These are phyloP conservation scores for Carallia pectinifolia DNA, from an alignment of 345 rosid species.

Conservation along the genomic window DNA sequence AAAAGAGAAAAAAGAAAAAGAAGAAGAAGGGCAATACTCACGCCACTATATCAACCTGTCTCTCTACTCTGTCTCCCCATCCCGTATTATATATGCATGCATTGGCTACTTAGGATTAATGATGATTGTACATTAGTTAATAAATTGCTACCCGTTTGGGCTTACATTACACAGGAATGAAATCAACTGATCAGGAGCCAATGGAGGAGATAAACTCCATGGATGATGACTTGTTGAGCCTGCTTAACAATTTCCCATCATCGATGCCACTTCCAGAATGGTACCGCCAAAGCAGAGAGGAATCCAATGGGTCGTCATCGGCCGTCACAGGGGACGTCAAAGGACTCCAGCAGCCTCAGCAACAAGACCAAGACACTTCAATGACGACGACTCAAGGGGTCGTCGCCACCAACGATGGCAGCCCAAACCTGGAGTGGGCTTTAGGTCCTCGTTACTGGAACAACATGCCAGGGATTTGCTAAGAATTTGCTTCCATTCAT, in stretches of 20 bases:
- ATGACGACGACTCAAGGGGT: background rate
- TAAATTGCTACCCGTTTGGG: background rate
- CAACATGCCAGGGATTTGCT: slow-evolving; percentile 66
- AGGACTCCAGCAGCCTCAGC: slow-evolving; percentile 6
- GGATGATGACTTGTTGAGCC: slow-evolving; percentile 66
- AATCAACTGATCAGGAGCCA: slow-evolving; percentile 31
- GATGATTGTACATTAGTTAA: background rate
- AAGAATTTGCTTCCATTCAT: background rate
- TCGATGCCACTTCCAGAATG: slow-evolving; percentile 64
- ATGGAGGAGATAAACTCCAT: slow-evolving; percentile 39
- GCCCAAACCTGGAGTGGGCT: slow-evolving; percentile 27
- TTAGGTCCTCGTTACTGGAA: slow-evolving; percentile 48
- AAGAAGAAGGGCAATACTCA: too few relatives aligned
- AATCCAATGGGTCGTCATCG: slow-evolving; percentile 19
- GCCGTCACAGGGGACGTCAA: slow-evolving; percentile 15
- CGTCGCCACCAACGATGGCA: slow-evolving; percentile 16
- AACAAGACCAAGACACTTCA: slow-evolving; percentile 13
- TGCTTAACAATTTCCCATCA: slow-evolving; percentile 64
- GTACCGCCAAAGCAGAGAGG: slow-evolving; percentile 36
- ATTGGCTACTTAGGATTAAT: background rate
- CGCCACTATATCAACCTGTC: too few relatives aligned
- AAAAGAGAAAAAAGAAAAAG: too few relatives aligned
- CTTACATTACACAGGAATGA: slow-evolving; percentile 22
- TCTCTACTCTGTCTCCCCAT: too few relatives aligned
- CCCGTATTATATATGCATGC: too few relatives aligned